Conservation (phyloP, 2,329 filamentous ascomycete genomes). For the Didymella keratinophila region DNA sequence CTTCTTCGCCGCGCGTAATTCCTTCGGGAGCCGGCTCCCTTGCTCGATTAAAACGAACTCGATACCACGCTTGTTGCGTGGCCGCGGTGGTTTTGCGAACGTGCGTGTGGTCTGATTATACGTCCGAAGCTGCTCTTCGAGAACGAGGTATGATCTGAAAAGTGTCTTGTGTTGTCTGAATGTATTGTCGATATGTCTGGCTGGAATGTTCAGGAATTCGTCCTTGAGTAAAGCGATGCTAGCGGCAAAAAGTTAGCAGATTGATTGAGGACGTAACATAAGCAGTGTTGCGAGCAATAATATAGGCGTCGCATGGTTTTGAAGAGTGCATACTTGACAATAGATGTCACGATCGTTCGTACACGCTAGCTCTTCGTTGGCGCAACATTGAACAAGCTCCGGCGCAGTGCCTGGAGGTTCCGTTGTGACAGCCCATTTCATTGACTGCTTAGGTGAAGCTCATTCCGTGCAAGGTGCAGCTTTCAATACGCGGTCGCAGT, state of each 20-base stretch:
- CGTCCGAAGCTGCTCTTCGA: conserved; percentile 42
- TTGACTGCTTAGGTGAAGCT: not conserved
- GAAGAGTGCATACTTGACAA: not conserved
- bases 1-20: conserved; percentile 42
- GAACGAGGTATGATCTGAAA: conserved; percentile 48
- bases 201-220: conserved; percentile 52
- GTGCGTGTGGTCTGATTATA: conserved; percentile 24
- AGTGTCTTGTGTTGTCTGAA: conserved; percentile 46
- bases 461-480: not conserved
- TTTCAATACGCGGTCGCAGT: not conserved
- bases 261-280: not conserved
- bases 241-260: conserved; percentile 21
- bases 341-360: not conserved
- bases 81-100: conserved; percentile 33
- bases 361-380: conserved; percentile 7
- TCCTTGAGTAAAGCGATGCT: conserved; percentile 52
- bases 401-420: not conserved
- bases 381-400: not conserved
- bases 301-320: conserved; percentile 1
- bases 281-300: not conserved
- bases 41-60: conserved; percentile 31
- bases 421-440: not conserved
- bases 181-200: conserved; percentile 45
- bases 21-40: conserved; percentile 42
- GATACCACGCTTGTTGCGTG: conserved; percentile 30